Conservation (phyloP, 2,329 filamentous ascomycete species). For the Penicillium occitanis region DNA sequence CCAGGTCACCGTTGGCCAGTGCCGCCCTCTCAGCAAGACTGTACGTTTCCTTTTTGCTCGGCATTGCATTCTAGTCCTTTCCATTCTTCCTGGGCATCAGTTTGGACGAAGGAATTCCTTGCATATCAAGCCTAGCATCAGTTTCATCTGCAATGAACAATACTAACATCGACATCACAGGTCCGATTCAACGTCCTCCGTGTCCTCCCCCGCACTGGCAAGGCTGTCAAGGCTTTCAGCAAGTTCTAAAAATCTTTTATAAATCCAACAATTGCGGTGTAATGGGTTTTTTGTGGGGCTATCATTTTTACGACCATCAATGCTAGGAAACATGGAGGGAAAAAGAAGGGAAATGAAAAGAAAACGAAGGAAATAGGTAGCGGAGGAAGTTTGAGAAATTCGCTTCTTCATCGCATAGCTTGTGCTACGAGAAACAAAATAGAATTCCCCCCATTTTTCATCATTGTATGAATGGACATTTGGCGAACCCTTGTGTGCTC, state of each 20-base stretch:
- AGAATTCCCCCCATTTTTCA: conserved; percentile 19
- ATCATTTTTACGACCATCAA: conserved; percentile 19
- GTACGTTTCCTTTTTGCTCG: conserved; percentile 56
- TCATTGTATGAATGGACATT: conserved; percentile 17
- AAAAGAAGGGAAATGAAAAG: background rate
- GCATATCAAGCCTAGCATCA: background rate
- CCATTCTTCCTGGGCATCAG: background rate
- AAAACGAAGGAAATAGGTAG: background rate
- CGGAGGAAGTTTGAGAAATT: conserved; percentile 3
- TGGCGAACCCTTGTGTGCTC: background rate
- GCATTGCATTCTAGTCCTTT: too few relatives aligned
- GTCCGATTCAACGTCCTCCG: conserved; percentile 99
- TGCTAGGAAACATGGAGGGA: conserved; percentile 17
- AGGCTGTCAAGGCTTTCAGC: conserved; percentile 94
- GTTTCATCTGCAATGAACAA: background rate
- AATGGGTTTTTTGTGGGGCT: conserved; percentile 16
- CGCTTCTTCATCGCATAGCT: conserved; percentile 15
- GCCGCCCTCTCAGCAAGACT: conserved; percentile 98
- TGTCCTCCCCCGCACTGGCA: conserved; percentile 95
- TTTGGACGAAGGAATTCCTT: too few relatives aligned
- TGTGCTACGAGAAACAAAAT: conserved; percentile 13
- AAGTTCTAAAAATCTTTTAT: conserved; percentile 75
- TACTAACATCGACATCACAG: conserved; percentile 46
- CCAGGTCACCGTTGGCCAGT: conserved; percentile 98
- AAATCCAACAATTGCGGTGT: conserved; percentile 19